Evolutionary conservation across 1,284 basidiomycete genomes (phyloP).

Genomic region (Sporisorium exsertum): DNA sequence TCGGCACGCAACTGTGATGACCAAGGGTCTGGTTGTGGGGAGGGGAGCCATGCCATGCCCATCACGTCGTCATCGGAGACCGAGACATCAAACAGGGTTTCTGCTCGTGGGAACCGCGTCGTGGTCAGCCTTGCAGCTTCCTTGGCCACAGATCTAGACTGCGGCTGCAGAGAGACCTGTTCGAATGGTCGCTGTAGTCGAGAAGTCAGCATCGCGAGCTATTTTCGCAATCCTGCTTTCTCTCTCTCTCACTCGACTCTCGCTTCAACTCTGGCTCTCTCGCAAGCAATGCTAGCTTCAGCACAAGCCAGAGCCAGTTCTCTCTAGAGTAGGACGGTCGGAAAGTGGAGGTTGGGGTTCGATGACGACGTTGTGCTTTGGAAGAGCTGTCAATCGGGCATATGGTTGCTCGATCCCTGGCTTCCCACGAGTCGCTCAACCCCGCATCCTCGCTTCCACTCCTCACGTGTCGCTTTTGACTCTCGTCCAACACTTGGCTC

Average conservation of each 20-base stretch:
- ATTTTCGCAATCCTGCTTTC: neutral
- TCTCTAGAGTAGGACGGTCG: neutral
- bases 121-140: too few species aligned
- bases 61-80: conserved; percentile 4
- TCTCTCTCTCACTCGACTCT: neutral
- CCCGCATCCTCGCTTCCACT: neutral
- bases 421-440: neutral
- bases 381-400: neutral
- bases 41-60: neutral
- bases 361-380: conserved; percentile 16
- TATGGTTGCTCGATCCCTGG: too few species aligned
- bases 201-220: neutral
- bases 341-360: neutral
- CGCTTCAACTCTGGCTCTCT: too few species aligned
- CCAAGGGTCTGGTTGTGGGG: neutral
- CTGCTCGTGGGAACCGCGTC: too few species aligned
- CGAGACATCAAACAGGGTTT: neutral
- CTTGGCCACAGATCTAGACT: too few species aligned
- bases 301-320: too few species aligned
- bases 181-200: too few species aligned
- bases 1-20: neutral
- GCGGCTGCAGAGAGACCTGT: too few species aligned
- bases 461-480: neutral
- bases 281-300: too few species aligned
- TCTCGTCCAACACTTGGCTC: too few species aligned